Evolutionary conservation across 352 stramenopile species (phyloP), one percentile per base, ranked within the genome.

Genomic region (Vaucheria bursata): DNA sequence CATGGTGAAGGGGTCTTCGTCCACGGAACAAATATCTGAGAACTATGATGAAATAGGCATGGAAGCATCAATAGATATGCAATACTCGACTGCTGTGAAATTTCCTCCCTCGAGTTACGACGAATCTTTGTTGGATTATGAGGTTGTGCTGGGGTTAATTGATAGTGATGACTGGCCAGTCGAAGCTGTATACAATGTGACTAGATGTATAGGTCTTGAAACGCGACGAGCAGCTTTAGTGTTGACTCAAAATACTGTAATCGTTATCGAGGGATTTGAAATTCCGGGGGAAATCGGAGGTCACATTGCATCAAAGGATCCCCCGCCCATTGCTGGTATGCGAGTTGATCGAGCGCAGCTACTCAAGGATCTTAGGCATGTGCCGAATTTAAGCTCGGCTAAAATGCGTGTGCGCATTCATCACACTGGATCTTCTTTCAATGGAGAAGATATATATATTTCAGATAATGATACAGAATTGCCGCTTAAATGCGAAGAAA

Each of bases 191-290:
- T 79, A 83, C 66, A 79, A 83, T 40, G 78, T 83, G 6, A 71
- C 53, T 38, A 37, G 78, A 33, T 75, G 74, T 53, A 59, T 79
- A 6, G 78, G 75, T 0, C 45, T 83, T 1, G 78, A 80, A 38
- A 71, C 76, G 8, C 75, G 66, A 35, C 73, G 66, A 29, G 78
- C 73, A 5, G 37, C 81, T 6, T 49, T 82, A 29, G 39, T 83
- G 2, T 64, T 83, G 4, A 78, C 66, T 71, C 49, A 50, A 6
- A 71, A 70, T 71, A 32, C 72, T 37, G 32, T 83, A 37, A 74
- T 81, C 59, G 67, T 83, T 31, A 50, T 83, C 12, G 73, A 78
- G 49, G 73, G 78, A 1, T 83, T 83, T 67, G 78, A 59, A 7
- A 71, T 67, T n/a, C n/a, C n/a, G 25, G 73, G 67, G 66, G 52